phyloP scores from a whole-genome alignment of 352 stramenopile species.

The Peronospora farinosa region DNA sequence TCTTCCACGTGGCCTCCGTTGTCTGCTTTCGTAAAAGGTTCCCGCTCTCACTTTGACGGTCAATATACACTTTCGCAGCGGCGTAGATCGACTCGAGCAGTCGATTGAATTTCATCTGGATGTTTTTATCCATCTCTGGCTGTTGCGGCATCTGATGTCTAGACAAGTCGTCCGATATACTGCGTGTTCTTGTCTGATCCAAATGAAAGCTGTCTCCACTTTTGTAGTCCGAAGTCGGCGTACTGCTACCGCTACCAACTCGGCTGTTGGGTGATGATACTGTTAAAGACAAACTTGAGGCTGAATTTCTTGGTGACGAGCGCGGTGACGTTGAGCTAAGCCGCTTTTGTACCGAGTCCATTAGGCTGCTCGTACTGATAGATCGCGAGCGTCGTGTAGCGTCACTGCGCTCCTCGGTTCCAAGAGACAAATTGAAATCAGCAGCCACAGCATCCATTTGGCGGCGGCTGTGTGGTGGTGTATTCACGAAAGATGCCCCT shows the following conservation, averaged over 20 bases:
- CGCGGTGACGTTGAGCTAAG: conserved; percentile 56
- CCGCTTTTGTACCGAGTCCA: conserved; percentile 79
- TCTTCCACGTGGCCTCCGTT: conserved; percentile 83
- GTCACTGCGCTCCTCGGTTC: conserved; percentile 53
- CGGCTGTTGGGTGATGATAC: conserved; percentile 73
- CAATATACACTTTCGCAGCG: conserved; percentile 81
- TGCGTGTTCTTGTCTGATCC: conserved; percentile 56
- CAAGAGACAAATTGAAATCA: conserved; percentile 82
- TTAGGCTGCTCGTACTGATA: conserved; percentile 79
- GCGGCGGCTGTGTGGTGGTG: conserved; percentile 72
- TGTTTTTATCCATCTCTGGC: conserved; percentile 82
- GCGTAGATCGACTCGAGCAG: conserved; percentile 82
- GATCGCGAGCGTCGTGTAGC: conserved; percentile 53
- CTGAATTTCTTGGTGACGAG: conserved; percentile 51
- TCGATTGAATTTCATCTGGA: conserved; percentile 77
- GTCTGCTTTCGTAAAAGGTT: conserved; percentile 61
- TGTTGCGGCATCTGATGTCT: conserved; percentile 49
- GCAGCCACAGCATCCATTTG: conserved; percentile 84
- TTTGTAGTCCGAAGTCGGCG: conserved; percentile 54
- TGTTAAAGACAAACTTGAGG: conserved; percentile 49
- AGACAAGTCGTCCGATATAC: conserved; percentile 73
- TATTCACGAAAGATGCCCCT: conserved; percentile 82
- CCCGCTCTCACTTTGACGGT: conserved; percentile 55
- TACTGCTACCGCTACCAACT: conserved; percentile 57
- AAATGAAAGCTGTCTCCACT: conserved; percentile 49